phyloP scores from a whole-genome alignment of 2,329 filamentous ascomycete species.

The Talaromyces sp. region DNA sequence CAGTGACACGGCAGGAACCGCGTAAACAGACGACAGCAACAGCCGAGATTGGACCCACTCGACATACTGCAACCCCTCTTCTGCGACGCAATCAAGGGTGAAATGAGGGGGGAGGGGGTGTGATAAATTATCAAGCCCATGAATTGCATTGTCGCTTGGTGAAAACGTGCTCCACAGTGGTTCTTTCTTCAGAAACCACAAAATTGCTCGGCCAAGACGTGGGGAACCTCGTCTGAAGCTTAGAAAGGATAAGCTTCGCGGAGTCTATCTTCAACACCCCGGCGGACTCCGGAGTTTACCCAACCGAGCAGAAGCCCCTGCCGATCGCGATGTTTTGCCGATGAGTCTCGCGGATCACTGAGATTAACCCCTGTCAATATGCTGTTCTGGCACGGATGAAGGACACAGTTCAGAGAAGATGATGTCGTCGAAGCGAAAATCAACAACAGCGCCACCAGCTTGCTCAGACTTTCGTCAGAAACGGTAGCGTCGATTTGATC shows the following conservation, averaged over 20 bases:
- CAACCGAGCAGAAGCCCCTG: not conserved
- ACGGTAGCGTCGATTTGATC: not conserved
- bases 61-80: not conserved
- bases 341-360: not conserved
- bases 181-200: no score
- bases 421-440: no score
- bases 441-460: not conserved
- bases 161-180: no score
- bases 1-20: not conserved
- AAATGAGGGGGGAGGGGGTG: no score
- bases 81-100: not conserved
- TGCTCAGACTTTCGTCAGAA: not conserved
- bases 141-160: no score
- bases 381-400: no score
- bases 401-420: no score
- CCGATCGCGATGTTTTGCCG: constrained; percentile 7
- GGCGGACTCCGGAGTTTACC: constrained; percentile 11
- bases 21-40: not conserved
- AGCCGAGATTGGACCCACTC: not conserved
- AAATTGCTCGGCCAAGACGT: not conserved
- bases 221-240: constrained; percentile 7
- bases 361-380: no score
- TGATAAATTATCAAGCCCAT: no score
- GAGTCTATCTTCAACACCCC: not conserved
- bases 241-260: constrained; percentile 12